Base-by-base conservation (phyloP, 768 basidiomycete genomes). In the Russula sp. region DNA sequence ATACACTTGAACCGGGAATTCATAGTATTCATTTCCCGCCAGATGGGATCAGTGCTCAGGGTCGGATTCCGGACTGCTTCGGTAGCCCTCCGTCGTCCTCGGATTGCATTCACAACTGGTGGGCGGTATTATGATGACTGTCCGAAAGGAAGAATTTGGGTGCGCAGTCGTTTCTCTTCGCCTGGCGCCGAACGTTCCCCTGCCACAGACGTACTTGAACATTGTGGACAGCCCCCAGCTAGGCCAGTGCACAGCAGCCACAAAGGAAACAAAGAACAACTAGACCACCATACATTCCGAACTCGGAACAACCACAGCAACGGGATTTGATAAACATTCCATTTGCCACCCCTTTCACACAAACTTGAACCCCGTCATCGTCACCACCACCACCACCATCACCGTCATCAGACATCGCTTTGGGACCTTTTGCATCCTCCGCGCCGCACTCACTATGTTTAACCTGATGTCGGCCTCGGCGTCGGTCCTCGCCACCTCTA, bases 131-230 rank as follows among this genome's bases (percentile, higher is more conserved):
- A n/a, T 14, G 45, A 57, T 57, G n/a, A 25, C 18, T 1, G 39
- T 2, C 10, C 9, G 16, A 51, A 61, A 51, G 10, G 35, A 10
- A 29, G 32, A 14, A 43, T n/a, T 1, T 1, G 5, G 16, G 25
- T 10, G 14, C 10, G 22, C 7, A 16, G 5, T 51, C 42, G 10
- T n/a, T 56, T 38, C 32, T n/a, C n/a, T n/a, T 51, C 42, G 55
- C 60, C 60, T 51, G 49, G 60, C 11, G 60, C 60, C 55, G 50
- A 61, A 35, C 14, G 9, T 35, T n/a, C 16, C 20, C 39, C 10
- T 39, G n/a, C n/a, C n/a, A n/a, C n/a, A n/a, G n/a, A n/a, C n/a
- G n/a, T n/a, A n/a, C n/a, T n/a, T n/a, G n/a, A n/a, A n/a, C n/a
- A n/a, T n/a, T n/a, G n/a, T n/a, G n/a, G n/a, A n/a, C n/a, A n/a